A percentile compares a stretch with the other conserved stretches of the same genome.
Conservation (phyloP, 768 basidiomycete species). For the Termitomyces sp. region DNA sequence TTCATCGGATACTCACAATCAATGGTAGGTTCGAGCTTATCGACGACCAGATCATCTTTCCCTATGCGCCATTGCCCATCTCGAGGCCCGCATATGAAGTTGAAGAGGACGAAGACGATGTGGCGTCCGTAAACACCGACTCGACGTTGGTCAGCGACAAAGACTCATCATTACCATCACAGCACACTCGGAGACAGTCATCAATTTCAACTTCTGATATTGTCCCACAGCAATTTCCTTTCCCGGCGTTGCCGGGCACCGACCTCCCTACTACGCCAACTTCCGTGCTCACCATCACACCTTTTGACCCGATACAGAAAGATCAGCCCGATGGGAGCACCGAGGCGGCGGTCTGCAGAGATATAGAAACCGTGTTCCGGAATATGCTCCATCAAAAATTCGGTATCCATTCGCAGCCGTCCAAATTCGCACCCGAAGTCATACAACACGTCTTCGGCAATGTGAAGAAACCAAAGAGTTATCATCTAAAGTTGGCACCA, state of each 20-base stretch:
- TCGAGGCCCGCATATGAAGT: background rate
- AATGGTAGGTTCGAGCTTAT: slow-evolving; percentile 69
- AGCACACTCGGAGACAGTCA: slow-evolving; percentile 11
- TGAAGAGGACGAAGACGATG: slow-evolving; percentile 24
- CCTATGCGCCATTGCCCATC: slow-evolving; percentile 34
- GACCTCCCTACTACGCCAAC: slow-evolving; percentile 7
- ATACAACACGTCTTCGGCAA: slow-evolving; percentile 49
- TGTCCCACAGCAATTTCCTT: background rate
- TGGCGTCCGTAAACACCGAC: slow-evolving; percentile 19
- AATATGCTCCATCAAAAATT: slow-evolving; percentile 52
- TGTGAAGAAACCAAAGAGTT: slow-evolving; percentile 38
- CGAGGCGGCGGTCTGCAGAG: slow-evolving; percentile 32
- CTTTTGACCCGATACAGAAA: slow-evolving; percentile 4
- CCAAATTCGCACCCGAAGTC: slow-evolving; percentile 40
- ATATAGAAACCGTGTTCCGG: slow-evolving; percentile 54
- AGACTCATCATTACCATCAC: slow-evolving; percentile 6
- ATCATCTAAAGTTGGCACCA: slow-evolving; percentile 57
- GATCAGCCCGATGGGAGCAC: slow-evolving; percentile 32
- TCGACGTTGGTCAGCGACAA: slow-evolving; percentile 18
- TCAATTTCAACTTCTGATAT: background rate
- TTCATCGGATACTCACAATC: slow-evolving; percentile 51
- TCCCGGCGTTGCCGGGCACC: background rate
- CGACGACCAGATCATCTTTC: slow-evolving; percentile 67
- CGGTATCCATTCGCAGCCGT: slow-evolving; percentile 46
- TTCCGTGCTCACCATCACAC: slow-evolving; percentile 4